These are phyloP conservation scores for Kwoniella mangroviensis DNA, from an alignment of 768 basidiomycete species.

Conservation along the genomic window DNA sequence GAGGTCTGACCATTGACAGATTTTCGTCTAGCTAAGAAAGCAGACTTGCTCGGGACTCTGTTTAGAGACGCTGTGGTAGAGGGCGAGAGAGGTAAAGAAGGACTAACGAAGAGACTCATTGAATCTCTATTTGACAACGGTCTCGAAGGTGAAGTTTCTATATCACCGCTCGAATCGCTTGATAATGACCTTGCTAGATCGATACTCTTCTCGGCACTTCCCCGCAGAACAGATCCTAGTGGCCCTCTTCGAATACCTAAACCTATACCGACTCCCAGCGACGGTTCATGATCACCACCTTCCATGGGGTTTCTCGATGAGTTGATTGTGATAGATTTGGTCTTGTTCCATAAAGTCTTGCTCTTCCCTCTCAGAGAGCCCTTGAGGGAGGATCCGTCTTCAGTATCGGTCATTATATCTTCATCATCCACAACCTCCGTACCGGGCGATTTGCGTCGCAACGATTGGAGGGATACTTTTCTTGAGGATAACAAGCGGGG, in stretches of 20 bases:
- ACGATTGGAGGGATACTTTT: slow-evolving; percentile 18
- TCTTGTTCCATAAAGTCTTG: slow-evolving; percentile 15
- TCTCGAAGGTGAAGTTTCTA: slow-evolving; percentile 31
- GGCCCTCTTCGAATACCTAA: slow-evolving; percentile 19
- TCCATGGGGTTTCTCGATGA: slow-evolving; percentile 16
- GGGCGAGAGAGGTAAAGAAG: slow-evolving; percentile 6
- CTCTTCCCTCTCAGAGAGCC: slow-evolving; percentile 2
- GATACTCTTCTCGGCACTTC: slow-evolving; percentile 4
- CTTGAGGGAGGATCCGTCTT: slow-evolving; percentile 11
- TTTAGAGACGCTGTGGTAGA: slow-evolving; percentile 3
- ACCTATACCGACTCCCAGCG: slow-evolving; percentile 12
- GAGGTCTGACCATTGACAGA: slow-evolving; percentile 16
- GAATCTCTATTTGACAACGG: slow-evolving; percentile 19
- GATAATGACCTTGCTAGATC: slow-evolving; percentile 26
- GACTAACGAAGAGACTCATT: slow-evolving; percentile 16
- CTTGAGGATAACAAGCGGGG: slow-evolving; percentile 40
- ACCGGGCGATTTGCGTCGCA: slow-evolving; percentile 1
- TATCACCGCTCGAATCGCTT: slow-evolving; percentile 38
- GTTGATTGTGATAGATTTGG: background rate
- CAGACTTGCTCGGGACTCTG: slow-evolving; percentile 3
- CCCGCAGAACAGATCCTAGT: background rate
- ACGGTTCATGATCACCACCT: slow-evolving; percentile 20
- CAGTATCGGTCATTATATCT: slow-evolving; percentile 34
- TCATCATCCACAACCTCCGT: slow-evolving; percentile 11
- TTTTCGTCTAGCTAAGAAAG: slow-evolving; percentile 27